Evolutionary conservation across 139 green algal genomes (phyloP), one percentile per base, ranked within the genome.

Genomic region (Tetradesmus obliquus): DNA sequence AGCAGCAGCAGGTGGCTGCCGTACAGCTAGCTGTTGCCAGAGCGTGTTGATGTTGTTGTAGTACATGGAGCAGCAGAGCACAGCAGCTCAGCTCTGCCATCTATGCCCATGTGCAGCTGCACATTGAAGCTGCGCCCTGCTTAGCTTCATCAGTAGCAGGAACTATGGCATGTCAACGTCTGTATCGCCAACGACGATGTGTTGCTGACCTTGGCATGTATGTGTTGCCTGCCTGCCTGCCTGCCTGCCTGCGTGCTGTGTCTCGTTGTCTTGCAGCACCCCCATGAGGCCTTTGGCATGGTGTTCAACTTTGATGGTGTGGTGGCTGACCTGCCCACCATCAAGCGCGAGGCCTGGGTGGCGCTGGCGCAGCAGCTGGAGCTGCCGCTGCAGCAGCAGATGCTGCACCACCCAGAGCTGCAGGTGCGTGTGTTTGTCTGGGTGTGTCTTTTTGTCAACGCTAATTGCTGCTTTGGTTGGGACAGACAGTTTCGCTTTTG

Each of bases 211-310:
- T 45, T 45, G 32, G 32, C n/a, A 45, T 45, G 32, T 45, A 45
- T 45, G 32, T 45, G 32, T 45, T 45, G 32, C 74, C 3, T 54
- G 20, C 20, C n/a, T 32, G 71, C 5, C 5, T 54, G 74, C 74
- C 15, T 82, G 1, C 8, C 19, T 51, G 72, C 72, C 20, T 8
- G 19, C 72, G 0, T 80, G 72, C 20, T 15, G 19, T 10, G n/a
- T 2, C 2, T 57, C 10, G 7, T 19, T 72, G 17, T 81, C 51
- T 24, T 96, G 85, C 91, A 95, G 88, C 84, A 81, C 1, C 97
- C 97, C 3, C 97, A 99, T 87, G 96, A 99, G 84, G 97, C 97
- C 0, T 96, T 96, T 88, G 97, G 96, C 69, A 90, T 97, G 62
- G 91, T 99, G 3, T 98, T 97, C 88, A 94, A 94, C 90, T 95